Percentiles rank a stretch among this genome's conserved stretches.
phyloP scores from a whole-genome alignment of 768 basidiomycete species.

The Termitomyces titanicus region DNA sequence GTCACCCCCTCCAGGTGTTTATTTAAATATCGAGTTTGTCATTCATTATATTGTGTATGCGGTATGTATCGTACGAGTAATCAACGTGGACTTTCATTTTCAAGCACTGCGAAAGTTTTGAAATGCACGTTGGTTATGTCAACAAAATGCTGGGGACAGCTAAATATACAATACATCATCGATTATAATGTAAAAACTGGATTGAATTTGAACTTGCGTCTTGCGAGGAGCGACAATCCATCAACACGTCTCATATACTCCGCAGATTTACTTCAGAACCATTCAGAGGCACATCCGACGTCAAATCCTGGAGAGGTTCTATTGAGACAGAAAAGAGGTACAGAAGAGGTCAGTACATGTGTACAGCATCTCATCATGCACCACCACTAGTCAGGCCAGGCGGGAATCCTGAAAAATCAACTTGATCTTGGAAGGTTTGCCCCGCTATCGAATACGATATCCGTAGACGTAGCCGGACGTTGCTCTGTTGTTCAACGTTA shows the following conservation, averaged over 20 bases:
- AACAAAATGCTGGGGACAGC: not conserved
- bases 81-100: not conserved
- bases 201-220: too few relatives aligned
- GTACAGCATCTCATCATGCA: conserved; percentile 25
- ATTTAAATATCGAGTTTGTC: conserved; percentile 39
- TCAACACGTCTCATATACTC: not conserved
- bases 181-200: too few relatives aligned
- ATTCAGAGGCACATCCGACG: not conserved
- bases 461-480: conserved; percentile 79
- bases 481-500: conserved; percentile 49
- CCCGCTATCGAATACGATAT: conserved; percentile 75
- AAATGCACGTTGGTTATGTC: not conserved
- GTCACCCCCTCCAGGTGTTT: conserved; percentile 81
- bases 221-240: too few relatives aligned
- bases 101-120: not conserved
- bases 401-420: conserved; percentile 92
- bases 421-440: conserved; percentile 80
- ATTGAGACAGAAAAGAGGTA: not conserved
- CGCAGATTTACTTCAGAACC: not conserved
- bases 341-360: not conserved
- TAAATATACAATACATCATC: too few relatives aligned
- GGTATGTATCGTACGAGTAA: conserved; percentile 3
- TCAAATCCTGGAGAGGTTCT: conserved; percentile 8
- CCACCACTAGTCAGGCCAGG: conserved; percentile 57
- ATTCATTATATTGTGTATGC: conserved; percentile 6